Conservation (phyloP, 176 grass and related monocot species). For the Zoysia japonica region DNA sequence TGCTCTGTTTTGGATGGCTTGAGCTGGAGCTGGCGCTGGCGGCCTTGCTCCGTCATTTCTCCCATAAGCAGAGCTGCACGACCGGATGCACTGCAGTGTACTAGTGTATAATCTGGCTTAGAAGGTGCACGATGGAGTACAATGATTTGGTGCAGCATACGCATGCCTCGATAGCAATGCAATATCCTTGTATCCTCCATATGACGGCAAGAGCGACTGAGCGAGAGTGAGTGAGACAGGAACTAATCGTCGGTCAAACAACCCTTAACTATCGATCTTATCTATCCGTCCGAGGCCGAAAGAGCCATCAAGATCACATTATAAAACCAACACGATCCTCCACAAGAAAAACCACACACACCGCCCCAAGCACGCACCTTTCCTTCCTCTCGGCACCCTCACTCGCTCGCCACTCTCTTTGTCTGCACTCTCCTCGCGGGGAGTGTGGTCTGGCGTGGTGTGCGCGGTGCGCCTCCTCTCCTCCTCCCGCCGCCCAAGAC, state of each 20-base stretch:
- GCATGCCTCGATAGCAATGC: neutral
- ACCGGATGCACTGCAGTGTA: too few relatives aligned
- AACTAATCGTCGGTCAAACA: slow-evolving; percentile 9
- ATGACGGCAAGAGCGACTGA: neutral
- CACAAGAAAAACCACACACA: slow-evolving; percentile 32
- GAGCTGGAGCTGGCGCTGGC: too few relatives aligned
- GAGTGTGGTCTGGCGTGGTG: slow-evolving; percentile 15
- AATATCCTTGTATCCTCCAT: neutral
- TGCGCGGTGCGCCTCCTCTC: neutral
- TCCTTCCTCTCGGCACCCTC: neutral
- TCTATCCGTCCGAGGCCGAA: slow-evolving; percentile 1
- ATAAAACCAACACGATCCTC: slow-evolving; percentile 53
- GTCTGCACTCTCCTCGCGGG: slow-evolving; percentile 40
- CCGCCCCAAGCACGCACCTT: neutral
- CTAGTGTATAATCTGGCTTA: neutral
- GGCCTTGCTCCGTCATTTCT: too few relatives aligned
- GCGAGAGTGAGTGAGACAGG: neutral
- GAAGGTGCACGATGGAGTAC: neutral
- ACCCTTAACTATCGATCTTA: neutral
- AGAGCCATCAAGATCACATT: slow-evolving; percentile 36
- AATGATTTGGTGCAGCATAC: neutral
- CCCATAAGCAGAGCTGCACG: too few relatives aligned
- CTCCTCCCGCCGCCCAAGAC: neutral
- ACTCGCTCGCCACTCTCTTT: neutral
- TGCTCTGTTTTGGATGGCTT: too few relatives aligned